These are phyloP conservation scores for Capsicum baccatum DNA, from an alignment of 257 asterid species.

Conservation along the genomic window DNA sequence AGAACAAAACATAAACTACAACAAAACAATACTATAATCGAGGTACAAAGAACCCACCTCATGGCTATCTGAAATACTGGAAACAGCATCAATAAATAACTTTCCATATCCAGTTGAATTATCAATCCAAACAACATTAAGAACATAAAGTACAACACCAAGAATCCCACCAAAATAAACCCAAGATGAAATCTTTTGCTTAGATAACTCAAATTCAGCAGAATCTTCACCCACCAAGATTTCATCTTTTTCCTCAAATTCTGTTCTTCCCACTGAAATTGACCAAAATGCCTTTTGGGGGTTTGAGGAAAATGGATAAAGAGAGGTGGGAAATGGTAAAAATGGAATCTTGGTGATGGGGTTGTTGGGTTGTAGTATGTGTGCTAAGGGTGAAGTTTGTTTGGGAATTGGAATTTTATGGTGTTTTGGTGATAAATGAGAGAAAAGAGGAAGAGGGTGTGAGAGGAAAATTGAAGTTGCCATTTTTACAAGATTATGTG, in stretches of 20 bases:
- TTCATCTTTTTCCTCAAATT: constrained; percentile 43
- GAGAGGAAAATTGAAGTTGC: constrained; percentile 37
- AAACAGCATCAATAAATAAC: constrained; percentile 63
- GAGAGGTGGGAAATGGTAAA: not conserved
- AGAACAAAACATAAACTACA: too few relatives aligned
- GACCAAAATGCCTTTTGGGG: constrained; percentile 9
- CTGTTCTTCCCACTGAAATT: constrained; percentile 48
- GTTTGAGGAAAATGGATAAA: not conserved
- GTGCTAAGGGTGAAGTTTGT: not conserved
- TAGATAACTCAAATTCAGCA: constrained; percentile 67
- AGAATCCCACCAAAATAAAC: constrained; percentile 62
- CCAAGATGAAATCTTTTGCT: constrained; percentile 89
- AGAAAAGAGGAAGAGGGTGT: constrained; percentile 26
- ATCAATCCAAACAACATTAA: constrained; percentile 79
- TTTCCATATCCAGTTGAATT: constrained; percentile 84
- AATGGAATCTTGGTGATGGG: constrained; percentile 5
- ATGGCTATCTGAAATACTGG: constrained; percentile 68
- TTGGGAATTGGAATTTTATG: constrained; percentile 12
- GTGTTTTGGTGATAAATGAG: constrained; percentile 24
- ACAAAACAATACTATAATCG: too few relatives aligned
- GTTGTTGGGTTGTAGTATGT: not conserved
- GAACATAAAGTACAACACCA: constrained; percentile 72
- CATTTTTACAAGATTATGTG: constrained; percentile 24
- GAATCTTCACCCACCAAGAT: constrained; percentile 82
- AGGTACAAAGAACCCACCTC: constrained; percentile 55